Conservation (phyloP, 306 rosid genomes). For the Quercus ilex region DNA sequence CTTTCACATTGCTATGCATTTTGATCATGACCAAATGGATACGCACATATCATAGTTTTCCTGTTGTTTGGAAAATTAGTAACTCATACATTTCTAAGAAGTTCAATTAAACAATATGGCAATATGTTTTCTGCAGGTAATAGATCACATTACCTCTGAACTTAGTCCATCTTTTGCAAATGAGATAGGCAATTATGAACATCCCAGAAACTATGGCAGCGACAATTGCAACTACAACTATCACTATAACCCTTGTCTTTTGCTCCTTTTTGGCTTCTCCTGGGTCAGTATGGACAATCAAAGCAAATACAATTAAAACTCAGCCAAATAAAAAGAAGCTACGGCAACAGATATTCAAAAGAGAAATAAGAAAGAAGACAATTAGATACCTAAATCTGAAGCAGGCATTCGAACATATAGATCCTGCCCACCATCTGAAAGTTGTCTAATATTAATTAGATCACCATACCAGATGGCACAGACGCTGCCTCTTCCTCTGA, state of each 20-base stretch:
- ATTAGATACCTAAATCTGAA: slow-evolving; percentile 51
- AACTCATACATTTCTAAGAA: background rate
- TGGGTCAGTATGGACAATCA: background rate
- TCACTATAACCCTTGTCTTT: slow-evolving; percentile 23
- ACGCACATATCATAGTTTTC: too few species aligned
- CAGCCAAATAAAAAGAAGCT: background rate
- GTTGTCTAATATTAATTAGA: slow-evolving; percentile 40
- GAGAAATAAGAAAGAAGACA: background rate
- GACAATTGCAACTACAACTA: slow-evolving; percentile 5
- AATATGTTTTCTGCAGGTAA: background rate
- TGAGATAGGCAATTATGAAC: slow-evolving; percentile 18
- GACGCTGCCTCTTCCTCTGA: slow-evolving; percentile 55
- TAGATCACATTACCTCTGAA: slow-evolving; percentile 18
- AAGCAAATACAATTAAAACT: background rate
- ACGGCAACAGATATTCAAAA: background rate
- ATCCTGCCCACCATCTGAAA: slow-evolving; percentile 38
- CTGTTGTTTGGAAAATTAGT: background rate
- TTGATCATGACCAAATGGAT: too few species aligned
- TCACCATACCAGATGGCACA: slow-evolving; percentile 71
- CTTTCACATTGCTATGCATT: too few species aligned
- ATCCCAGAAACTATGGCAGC: slow-evolving; percentile 13
- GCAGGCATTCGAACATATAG: slow-evolving; percentile 52
- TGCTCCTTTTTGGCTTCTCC: background rate
- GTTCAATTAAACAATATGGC: background rate
- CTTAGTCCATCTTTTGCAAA: slow-evolving; percentile 15